A percentile compares a stretch with the other conserved stretches of the same genome.
Evolutionary conservation across 805 yeast genomes (phyloP).

Genomic region (Ogataea ramenticola): DNA sequence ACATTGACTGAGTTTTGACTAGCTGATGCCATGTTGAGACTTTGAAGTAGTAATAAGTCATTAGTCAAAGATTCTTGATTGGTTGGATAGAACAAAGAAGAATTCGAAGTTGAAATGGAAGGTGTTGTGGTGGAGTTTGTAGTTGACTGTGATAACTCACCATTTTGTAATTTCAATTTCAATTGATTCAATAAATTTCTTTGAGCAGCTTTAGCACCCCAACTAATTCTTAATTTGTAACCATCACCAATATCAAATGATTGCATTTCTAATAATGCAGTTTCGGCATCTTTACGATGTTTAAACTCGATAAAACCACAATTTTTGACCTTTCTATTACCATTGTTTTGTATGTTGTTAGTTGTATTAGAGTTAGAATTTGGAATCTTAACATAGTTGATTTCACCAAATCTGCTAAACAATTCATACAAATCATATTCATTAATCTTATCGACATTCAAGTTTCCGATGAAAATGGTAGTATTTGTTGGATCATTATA

Average conservation of each 20-base stretch:
- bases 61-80: not conserved
- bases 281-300: conserved; percentile 74
- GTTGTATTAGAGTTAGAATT: conserved; percentile 32
- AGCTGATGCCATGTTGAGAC: not conserved
- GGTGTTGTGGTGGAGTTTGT: not conserved
- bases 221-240: conserved; percentile 72
- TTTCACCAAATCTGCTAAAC: conserved; percentile 64
- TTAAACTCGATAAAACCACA: conserved; percentile 87
- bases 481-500: conserved; percentile 72
- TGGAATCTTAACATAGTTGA: conserved; percentile 74
- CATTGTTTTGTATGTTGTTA: conserved; percentile 1
- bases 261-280: conserved; percentile 81
- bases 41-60: not conserved
- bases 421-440: conserved; percentile 54
- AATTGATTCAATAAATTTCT: conserved; percentile 27
- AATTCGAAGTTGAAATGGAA: not conserved
- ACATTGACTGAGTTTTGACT: not conserved
- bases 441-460: conserved; percentile 46
- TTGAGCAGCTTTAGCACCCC: conserved; percentile 66
- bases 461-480: conserved; percentile 73
- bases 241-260: conserved; percentile 78
- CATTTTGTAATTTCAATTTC: not conserved
- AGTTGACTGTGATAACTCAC: not conserved
- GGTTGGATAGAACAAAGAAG: not conserved
- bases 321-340: conserved; percentile 25